These are phyloP conservation scores for Curvularia hawaiiensis DNA, from an alignment of 2,329 filamentous ascomycete species.

Conservation along the genomic window DNA sequence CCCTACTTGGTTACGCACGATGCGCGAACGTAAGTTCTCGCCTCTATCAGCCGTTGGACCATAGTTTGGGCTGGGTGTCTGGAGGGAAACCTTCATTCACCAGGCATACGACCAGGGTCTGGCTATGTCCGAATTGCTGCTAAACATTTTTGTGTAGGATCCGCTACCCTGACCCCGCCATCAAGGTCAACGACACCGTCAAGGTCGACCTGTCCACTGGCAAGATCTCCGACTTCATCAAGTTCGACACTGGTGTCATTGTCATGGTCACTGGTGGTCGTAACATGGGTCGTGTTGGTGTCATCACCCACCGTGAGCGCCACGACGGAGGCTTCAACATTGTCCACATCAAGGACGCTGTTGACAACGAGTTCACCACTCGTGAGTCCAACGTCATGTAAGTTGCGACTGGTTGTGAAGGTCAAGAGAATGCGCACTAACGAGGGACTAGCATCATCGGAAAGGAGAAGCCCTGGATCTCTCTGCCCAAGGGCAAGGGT, in stretches of 20 bases:
- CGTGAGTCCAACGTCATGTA: slow-evolving; percentile 97
- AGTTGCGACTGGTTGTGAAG: slow-evolving; percentile 14
- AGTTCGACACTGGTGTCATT: slow-evolving; percentile 97
- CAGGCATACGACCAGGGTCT: slow-evolving; percentile 99
- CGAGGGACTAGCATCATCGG: slow-evolving; percentile 72
- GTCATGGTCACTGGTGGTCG: slow-evolving; percentile 99
- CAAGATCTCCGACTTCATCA: slow-evolving; percentile 98
- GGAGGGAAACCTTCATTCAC: slow-evolving; percentile 59
- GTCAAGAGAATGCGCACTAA: slow-evolving; percentile 16
- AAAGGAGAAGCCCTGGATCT: slow-evolving; percentile 98
- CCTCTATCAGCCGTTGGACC: slow-evolving; percentile 99
- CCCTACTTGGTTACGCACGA: slow-evolving; percentile 99
- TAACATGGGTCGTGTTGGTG: slow-evolving; percentile 99
- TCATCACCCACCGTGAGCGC: slow-evolving; percentile 99
- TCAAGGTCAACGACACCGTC: slow-evolving; percentile 99
- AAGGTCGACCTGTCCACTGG: slow-evolving; percentile 97
- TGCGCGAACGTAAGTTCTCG: slow-evolving; percentile 99
- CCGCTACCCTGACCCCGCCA: slow-evolving; percentile 96
- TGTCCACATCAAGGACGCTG: slow-evolving; percentile 99
- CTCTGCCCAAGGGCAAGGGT: slow-evolving; percentile 99
- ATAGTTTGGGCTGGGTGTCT: slow-evolving; percentile 48
- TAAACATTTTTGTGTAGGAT: slow-evolving; percentile 68
- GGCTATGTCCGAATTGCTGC: slow-evolving; percentile 61
- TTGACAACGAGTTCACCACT: slow-evolving; percentile 99
- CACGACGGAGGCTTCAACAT: slow-evolving; percentile 99